Conservation (phyloP, 257 asterid genomes). For the Fraxinus quadrangulata region DNA sequence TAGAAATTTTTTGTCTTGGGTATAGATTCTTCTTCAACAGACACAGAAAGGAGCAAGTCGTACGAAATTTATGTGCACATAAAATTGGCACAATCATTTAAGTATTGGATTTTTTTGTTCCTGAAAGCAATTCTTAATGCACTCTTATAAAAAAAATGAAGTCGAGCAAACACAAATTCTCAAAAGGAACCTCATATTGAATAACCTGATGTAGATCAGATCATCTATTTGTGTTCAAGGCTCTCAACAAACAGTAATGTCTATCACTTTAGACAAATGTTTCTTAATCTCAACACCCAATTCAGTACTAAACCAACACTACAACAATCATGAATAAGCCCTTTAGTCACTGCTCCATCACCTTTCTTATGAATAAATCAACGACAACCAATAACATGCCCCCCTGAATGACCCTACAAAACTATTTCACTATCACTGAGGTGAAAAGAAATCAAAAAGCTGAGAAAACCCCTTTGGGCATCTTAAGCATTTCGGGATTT, state of each 20-base stretch:
- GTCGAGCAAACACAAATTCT: neutral
- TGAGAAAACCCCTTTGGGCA: neutral
- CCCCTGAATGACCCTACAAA: neutral
- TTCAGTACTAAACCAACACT: neutral
- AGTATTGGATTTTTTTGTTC: neutral
- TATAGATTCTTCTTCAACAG: neutral
- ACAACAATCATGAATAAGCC: neutral
- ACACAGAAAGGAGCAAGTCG: neutral
- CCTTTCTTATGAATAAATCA: neutral
- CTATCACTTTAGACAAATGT: neutral
- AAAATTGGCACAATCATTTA: neutral
- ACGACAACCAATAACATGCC: neutral
- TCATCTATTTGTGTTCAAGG: neutral
- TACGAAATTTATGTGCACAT: neutral
- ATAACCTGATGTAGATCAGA: neutral
- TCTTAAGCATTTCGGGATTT: too few species aligned
- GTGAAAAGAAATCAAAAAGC: neutral
- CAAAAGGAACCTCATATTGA: neutral
- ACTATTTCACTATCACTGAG: too few species aligned
- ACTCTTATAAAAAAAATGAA: neutral
- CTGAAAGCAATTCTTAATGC: neutral
- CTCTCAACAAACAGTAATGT: neutral
- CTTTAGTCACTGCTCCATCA: neutral
- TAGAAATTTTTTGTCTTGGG: neutral
- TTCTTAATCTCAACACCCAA: neutral